Evolutionary conservation across 2,329 filamentous ascomycete genomes (phyloP).

Genomic region (Acrodontium crateriforme): DNA sequence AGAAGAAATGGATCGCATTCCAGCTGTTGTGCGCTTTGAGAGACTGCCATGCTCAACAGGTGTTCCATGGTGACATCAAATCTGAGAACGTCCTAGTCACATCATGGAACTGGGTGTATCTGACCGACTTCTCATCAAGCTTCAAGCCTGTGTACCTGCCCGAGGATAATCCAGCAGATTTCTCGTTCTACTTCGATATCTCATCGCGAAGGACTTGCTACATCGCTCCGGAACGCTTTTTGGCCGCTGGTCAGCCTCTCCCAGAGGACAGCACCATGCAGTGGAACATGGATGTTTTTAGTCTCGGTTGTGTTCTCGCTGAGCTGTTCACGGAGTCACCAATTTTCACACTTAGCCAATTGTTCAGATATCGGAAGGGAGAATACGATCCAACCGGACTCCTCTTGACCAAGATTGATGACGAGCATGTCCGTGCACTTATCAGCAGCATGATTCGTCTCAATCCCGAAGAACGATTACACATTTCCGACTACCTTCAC

Average conservation of each 20-base stretch:
- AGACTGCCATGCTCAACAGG: slow-evolving; percentile 76
- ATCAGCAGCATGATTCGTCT: slow-evolving; percentile 93
- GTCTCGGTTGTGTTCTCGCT: slow-evolving; percentile 88
- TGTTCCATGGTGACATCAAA: slow-evolving; percentile 98
- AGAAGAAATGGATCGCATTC: slow-evolving; percentile 97
- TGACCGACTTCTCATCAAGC: slow-evolving; percentile 90
- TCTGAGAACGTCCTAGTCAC: slow-evolving; percentile 94
- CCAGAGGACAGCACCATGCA: slow-evolving; percentile 26
- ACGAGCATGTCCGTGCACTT: slow-evolving; percentile 74
- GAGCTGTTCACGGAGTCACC: slow-evolving; percentile 90
- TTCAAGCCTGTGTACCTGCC: slow-evolving; percentile 91
- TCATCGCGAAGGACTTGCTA: slow-evolving; percentile 88
- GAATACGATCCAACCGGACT: slow-evolving; percentile 81
- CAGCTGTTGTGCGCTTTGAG: slow-evolving; percentile 84
- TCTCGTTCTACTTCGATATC: slow-evolving; percentile 94
- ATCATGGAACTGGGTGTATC: slow-evolving; percentile 98
- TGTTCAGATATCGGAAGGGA: slow-evolving; percentile 84
- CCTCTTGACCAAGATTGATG: slow-evolving; percentile 73
- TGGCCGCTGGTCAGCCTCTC: slow-evolving; percentile 50
- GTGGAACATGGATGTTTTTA: slow-evolving; percentile 99
- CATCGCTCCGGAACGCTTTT: slow-evolving; percentile 82
- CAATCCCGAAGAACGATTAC: slow-evolving; percentile 81
- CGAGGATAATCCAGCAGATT: slow-evolving; percentile 92
- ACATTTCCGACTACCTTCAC: slow-evolving; percentile 83
- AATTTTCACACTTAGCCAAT: slow-evolving; percentile 92